phyloP scores from a whole-genome alignment of 2,329 filamentous ascomycete genomes.

The Mollisia scopiformis region DNA sequence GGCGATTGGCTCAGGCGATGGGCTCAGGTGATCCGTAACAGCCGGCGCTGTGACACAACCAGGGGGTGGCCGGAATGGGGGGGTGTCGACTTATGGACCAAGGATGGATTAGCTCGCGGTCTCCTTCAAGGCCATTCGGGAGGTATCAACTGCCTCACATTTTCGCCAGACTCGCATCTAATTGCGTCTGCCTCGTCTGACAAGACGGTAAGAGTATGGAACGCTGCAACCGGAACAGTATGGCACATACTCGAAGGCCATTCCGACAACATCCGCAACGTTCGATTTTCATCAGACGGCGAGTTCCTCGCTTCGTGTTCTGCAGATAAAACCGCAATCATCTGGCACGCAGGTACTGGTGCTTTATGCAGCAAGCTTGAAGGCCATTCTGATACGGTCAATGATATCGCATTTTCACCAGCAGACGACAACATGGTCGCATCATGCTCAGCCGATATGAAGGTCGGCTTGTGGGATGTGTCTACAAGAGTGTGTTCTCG shows the following conservation, averaged over 20 bases:
- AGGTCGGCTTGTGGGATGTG: constrained; percentile 6
- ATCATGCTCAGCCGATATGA: background rate
- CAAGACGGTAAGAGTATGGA: constrained; percentile 66
- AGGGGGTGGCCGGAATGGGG: too few relatives aligned
- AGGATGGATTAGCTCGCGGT: too few relatives aligned
- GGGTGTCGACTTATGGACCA: too few relatives aligned
- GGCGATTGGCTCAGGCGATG: too few relatives aligned
- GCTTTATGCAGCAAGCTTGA: background rate
- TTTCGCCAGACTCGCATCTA: background rate
- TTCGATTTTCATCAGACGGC: constrained; percentile 13
- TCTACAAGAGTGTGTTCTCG: background rate
- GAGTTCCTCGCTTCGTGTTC: background rate
- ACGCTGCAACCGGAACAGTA: constrained; percentile 64
- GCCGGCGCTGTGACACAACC: too few relatives aligned
- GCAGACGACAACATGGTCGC: constrained; percentile 1
- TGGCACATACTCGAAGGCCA: constrained; percentile 90
- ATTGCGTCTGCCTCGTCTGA: background rate
- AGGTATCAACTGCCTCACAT: background rate
- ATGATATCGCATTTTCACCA: constrained; percentile 15
- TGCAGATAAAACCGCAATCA: background rate
- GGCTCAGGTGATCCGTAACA: too few relatives aligned
- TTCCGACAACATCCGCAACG: background rate
- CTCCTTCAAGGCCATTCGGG: too few relatives aligned
- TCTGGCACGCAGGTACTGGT: constrained; percentile 13
- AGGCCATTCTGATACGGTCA: constrained; percentile 7